phyloP scores from a whole-genome alignment of 1,284 basidiomycete species.

The Pterulicium gracile region DNA sequence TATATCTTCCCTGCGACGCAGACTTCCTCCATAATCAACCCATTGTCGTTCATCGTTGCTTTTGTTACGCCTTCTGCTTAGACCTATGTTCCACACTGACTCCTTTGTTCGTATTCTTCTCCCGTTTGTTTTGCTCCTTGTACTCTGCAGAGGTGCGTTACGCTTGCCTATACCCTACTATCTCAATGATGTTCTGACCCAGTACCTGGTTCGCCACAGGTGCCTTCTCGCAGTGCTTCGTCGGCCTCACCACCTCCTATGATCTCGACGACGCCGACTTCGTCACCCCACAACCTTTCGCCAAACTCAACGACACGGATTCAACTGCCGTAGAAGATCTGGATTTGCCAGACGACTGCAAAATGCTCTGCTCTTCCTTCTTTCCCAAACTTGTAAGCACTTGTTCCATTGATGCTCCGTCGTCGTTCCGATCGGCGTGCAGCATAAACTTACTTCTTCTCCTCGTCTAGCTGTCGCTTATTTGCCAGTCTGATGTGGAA shows the following conservation, averaged over 20 bases:
- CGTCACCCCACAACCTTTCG: neutral
- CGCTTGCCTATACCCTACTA: neutral
- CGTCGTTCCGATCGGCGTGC: neutral
- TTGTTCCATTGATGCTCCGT: neutral
- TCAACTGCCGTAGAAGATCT: neutral
- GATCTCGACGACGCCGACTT: no score
- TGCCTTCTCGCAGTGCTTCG: no score
- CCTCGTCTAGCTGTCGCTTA: neutral
- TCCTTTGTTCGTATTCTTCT: slow-evolving; percentile 14
- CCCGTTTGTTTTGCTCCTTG: neutral
- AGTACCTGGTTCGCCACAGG: no score
- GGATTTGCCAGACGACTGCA: neutral
- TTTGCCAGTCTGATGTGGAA: neutral
- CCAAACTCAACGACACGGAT: neutral
- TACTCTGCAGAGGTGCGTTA: neutral
- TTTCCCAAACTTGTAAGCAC: neutral
- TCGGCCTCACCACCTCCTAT: no score
- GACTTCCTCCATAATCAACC: no score
- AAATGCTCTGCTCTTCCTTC: neutral
- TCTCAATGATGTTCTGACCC: neutral
- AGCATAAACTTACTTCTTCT: neutral
- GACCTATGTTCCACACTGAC: neutral
- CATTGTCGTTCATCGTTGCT: no score
- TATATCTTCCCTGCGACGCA: no score
- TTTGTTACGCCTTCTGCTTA: neutral